These are phyloP conservation scores for Termitomyces sp. DNA, from an alignment of 768 basidiomycete genomes.

Conservation along the genomic window DNA sequence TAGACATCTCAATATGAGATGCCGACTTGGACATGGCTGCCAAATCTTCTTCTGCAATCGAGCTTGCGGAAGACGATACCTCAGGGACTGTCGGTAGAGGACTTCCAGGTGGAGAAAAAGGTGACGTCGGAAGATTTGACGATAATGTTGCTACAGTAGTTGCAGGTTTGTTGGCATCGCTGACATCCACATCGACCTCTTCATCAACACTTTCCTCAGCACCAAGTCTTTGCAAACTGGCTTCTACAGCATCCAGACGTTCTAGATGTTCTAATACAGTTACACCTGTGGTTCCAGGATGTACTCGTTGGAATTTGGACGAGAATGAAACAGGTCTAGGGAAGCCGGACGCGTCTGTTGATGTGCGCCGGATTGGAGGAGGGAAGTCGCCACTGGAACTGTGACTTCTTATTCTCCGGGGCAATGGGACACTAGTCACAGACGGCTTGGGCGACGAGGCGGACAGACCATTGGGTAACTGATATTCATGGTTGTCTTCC, in stretches of 20 bases:
- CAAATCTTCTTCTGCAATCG: conserved; percentile 65
- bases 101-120: conserved; percentile 55
- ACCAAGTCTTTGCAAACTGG: conserved; percentile 70
- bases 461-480: conserved; percentile 26
- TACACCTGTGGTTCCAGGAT: conserved; percentile 84
- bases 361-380: conserved; percentile 60
- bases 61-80: conserved; percentile 45
- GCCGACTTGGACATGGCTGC: conserved; percentile 73
- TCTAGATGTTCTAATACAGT: conserved; percentile 83
- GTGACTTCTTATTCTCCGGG: conserved; percentile 50
- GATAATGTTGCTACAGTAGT: conserved; percentile 19
- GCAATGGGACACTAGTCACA: conserved; percentile 55
- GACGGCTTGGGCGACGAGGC: conserved; percentile 56
- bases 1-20: conserved; percentile 58
- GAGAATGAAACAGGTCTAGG: conserved; percentile 78
- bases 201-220: conserved; percentile 42
- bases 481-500: conserved; percentile 43
- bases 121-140: conserved; percentile 32
- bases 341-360: conserved; percentile 56
- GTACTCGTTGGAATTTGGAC: conserved; percentile 77
- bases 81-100: conserved; percentile 56
- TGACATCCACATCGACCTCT: conserved; percentile 63
- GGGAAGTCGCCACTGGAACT: conserved; percentile 70
- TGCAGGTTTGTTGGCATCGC: conserved; percentile 23
- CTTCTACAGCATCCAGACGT: conserved; percentile 77